Base-by-base conservation (phyloP, 2,329 filamentous ascomycete species). In the Pseudogymnoascus sp. region DNA sequence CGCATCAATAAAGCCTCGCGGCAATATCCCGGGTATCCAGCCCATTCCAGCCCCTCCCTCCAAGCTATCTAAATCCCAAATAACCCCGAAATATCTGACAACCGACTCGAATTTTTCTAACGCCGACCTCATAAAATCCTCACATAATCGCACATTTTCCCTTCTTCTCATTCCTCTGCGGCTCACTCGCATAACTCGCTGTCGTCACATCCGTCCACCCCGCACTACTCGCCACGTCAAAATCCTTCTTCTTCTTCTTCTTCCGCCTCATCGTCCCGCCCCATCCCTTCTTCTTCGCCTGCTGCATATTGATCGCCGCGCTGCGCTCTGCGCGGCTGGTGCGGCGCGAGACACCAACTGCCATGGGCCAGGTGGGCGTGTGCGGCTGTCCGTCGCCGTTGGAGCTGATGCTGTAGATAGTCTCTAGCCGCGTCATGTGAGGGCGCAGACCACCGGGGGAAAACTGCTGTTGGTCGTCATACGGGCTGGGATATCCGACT, bases 271-370 rank as follows among this genome's bases (percentile, higher is more conserved):
- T 66, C 65, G 68, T 70, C n/a, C 68, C 65, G 62, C 70, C 67
- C 83, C 84, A 87, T 0, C 84, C 83, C 33, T 77, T 78, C 67
- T 78, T 79, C 73, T 80, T 83, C 1, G 84, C 84, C 65, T 86
- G 83, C 16, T 80, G 78, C 29, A 87, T 82, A 66, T 87, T 87
- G 73, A 82, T 85, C 8, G 83, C 79, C 5, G 84, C 84, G 63
- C 83, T 84, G 29, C 83, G 76, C 69, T 83, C 81, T 1, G 83
- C 83, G 41, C 84, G 78, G 68, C 83, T 85, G 38, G 77, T 74
- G 37, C 76, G 66, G 69, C 71, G 49, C 31, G 66, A 41, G 43
- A 63, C 63, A 61, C 45, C 65, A 60, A 52, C 16, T 66, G 69
- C 35, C 3, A 55, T 55, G n/a, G 49, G 49, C 49, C 49, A 55